phyloP scores from a whole-genome alignment of 2,329 filamentous ascomycete species.

The Xylaria sp. region DNA sequence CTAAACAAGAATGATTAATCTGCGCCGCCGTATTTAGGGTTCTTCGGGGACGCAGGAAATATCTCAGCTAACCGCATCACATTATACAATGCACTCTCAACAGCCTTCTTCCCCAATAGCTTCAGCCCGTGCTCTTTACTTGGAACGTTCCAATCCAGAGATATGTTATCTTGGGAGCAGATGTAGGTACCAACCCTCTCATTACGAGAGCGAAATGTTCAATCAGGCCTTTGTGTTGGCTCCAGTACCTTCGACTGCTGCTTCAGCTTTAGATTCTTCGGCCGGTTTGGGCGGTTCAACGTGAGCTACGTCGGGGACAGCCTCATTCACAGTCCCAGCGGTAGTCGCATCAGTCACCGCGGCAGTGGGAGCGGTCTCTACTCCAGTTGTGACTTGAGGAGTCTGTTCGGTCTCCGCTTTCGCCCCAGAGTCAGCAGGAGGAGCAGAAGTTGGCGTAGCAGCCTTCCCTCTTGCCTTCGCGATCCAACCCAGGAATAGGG shows the following conservation, averaged over 20 bases:
- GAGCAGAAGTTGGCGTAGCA: constrained; percentile 11
- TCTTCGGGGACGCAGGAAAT: not conserved
- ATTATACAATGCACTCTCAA: not conserved
- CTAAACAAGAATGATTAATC: constrained; percentile 5
- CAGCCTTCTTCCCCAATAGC: not conserved
- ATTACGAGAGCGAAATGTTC: not conserved
- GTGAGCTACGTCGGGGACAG: not conserved
- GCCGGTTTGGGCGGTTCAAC: constrained; percentile 11
- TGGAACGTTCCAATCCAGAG: not conserved
- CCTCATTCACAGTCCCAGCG: constrained; percentile 15
- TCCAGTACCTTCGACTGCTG: constrained; percentile 14
- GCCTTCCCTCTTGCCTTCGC: constrained; percentile 54
- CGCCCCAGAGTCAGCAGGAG: constrained; percentile 11
- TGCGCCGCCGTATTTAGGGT: not conserved
- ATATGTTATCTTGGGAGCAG: not conserved
- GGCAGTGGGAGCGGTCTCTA: constrained; percentile 23
- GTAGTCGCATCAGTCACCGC: constrained; percentile 23
- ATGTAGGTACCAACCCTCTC: not conserved
- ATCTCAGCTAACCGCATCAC: not conserved
- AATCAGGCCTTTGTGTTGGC: constrained; percentile 11
- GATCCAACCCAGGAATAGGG: constrained; percentile 74
- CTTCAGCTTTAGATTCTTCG: constrained; percentile 18
- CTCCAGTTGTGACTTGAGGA: constrained; percentile 34
- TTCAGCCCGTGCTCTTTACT: not conserved
- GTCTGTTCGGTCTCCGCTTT: constrained; percentile 18